A percentile compares a stretch with the other conserved stretches of the same genome.
Conservation (phyloP, 768 basidiomycete genomes). For the Cantharellus anzutake region DNA sequence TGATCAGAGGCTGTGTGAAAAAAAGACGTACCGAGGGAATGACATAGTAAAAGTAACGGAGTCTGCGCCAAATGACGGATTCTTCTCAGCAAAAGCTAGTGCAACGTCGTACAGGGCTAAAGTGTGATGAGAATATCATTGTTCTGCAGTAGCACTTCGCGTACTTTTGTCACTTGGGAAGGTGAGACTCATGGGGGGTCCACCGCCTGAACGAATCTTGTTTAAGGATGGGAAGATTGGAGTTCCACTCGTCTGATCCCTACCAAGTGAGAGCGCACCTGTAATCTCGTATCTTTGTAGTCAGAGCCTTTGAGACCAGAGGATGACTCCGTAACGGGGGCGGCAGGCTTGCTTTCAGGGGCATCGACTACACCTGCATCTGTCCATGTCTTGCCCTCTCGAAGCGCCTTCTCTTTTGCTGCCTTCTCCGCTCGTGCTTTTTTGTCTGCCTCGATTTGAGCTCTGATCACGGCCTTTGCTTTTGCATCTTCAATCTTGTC, state of each 20-base stretch:
- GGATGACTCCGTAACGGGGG: slow-evolving; percentile 21
- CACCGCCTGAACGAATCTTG: slow-evolving; percentile 69
- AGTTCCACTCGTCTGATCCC: neutral
- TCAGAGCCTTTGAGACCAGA: slow-evolving; percentile 36
- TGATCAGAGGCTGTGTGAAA: neutral
- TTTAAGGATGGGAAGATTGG: neutral
- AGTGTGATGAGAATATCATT: neutral
- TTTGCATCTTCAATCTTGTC: slow-evolving; percentile 83
- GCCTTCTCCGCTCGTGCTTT: slow-evolving; percentile 70
- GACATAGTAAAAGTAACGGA: slow-evolving; percentile 60
- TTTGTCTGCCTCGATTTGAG: slow-evolving; percentile 91
- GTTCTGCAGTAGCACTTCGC: slow-evolving; percentile 15
- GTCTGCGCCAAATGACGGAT: slow-evolving; percentile 47
- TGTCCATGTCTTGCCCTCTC: slow-evolving; percentile 39
- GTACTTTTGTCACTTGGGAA: slow-evolving; percentile 59
- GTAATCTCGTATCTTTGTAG: slow-evolving; percentile 73
- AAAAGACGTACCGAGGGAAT: slow-evolving; percentile 50
- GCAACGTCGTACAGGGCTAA: slow-evolving; percentile 71
- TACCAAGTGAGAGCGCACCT: slow-evolving; percentile 12
- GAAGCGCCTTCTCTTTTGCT: slow-evolving; percentile 77
- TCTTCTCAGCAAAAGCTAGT: slow-evolving; percentile 68
- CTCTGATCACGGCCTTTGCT: slow-evolving; percentile 72
- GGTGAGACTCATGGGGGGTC: slow-evolving; percentile 63
- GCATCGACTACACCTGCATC: slow-evolving; percentile 19
- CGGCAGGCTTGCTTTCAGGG: slow-evolving; percentile 19